Conservation (phyloP, 768 basidiomycete species). For the Termitomyces sp. region DNA sequence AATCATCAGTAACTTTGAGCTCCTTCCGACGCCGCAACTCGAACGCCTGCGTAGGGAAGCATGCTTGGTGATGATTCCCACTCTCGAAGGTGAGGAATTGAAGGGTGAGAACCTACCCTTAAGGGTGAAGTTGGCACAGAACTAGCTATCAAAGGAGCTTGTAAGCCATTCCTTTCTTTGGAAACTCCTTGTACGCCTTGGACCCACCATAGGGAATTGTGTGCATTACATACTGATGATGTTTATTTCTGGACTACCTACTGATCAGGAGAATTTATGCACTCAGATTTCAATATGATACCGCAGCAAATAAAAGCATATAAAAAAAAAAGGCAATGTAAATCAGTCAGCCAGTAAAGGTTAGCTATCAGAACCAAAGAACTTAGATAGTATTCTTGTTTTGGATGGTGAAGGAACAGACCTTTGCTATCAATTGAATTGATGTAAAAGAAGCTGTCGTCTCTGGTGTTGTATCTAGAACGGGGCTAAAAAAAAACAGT, state of each 20-base stretch:
- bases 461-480: too few relatives aligned
- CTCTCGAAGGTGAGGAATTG: conserved; percentile 37
- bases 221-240: background rate
- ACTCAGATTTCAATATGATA: too few relatives aligned
- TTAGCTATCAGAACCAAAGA: too few relatives aligned
- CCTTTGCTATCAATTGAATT: too few relatives aligned
- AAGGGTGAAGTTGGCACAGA: conserved; percentile 29
- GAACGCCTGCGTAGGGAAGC: conserved; percentile 37
- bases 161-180: background rate
- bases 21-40: conserved; percentile 37
- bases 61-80: conserved; percentile 44
- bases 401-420: too few relatives aligned
- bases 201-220: background rate
- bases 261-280: background rate
- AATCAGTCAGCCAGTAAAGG: too few relatives aligned
- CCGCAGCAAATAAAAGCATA: too few relatives aligned
- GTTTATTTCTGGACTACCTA: background rate
- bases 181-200: background rate
- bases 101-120: conserved; percentile 43
- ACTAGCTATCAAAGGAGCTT: conserved; percentile 9
- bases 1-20: conserved; percentile 54
- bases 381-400: too few relatives aligned
- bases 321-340: too few relatives aligned
- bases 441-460: too few relatives aligned
- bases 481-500: too few relatives aligned